phyloP scores from a whole-genome alignment of 129 eudicot species.

The Logfia minima region DNA sequence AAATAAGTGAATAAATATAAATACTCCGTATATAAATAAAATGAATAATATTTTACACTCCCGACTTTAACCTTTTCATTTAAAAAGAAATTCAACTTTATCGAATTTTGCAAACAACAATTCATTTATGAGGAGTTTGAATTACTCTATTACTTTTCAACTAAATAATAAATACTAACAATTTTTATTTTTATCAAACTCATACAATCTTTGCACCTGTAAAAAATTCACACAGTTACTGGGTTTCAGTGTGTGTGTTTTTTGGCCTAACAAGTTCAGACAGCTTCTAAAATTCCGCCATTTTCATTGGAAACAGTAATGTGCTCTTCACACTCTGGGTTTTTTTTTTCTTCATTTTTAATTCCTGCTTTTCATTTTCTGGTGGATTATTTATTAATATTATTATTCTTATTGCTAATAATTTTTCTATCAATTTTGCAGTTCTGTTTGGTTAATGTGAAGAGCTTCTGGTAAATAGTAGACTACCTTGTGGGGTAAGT shows the following conservation, averaged over 20 bases:
- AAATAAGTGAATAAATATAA: too few species aligned
- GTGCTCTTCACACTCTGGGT: background rate
- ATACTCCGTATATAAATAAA: too few species aligned
- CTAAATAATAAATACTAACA: background rate
- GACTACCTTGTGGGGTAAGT: conserved; percentile 6
- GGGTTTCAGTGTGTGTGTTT: conserved; percentile 37
- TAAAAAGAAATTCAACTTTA: conserved; percentile 32
- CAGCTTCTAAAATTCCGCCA: conserved; percentile 25
- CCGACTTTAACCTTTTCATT: conserved; percentile 34
- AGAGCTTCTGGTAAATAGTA: conserved; percentile 23
- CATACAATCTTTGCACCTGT: conserved; percentile 21
- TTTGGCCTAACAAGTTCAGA: conserved; percentile 11
- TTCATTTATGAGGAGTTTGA: conserved; percentile 17
- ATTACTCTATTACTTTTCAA: conserved; percentile 18
- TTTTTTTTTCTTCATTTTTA: background rate
- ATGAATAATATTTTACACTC: background rate
- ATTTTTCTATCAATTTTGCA: conserved; percentile 12
- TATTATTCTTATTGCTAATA: too few species aligned
- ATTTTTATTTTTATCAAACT: background rate
- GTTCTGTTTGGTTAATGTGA: conserved; percentile 20
- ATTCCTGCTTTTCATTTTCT: background rate
- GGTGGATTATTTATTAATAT: conserved; percentile 17
- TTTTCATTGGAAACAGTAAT: conserved; percentile 28
- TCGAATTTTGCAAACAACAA: conserved; percentile 32
- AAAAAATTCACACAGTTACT: conserved; percentile 10